phyloP scores from a whole-genome alignment of 768 basidiomycete species.

The Termitomyces sp. region DNA sequence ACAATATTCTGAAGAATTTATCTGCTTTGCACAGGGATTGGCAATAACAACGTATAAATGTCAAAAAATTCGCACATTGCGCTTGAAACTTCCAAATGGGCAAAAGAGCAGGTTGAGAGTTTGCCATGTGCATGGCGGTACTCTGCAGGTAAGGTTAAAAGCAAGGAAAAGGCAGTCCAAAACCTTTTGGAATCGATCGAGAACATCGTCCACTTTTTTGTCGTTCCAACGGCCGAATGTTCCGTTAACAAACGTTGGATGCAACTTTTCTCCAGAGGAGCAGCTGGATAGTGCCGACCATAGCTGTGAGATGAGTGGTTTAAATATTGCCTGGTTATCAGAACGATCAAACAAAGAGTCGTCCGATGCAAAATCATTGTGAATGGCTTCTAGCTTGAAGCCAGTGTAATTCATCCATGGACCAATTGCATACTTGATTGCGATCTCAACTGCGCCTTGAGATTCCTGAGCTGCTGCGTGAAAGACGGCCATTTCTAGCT shows the following conservation, averaged over 20 bases:
- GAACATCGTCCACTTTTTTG: neutral
- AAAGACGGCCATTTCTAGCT: neutral
- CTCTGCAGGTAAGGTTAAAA: neutral
- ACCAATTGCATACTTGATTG: neutral
- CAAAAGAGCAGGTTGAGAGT: neutral
- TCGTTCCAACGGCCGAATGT: neutral
- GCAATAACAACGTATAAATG: neutral
- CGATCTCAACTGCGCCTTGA: neutral
- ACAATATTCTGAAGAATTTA: neutral
- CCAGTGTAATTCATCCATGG: neutral
- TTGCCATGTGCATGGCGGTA: neutral
- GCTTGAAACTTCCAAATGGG: neutral
- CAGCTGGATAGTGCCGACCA: neutral
- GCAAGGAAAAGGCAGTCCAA: neutral
- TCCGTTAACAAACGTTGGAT: neutral
- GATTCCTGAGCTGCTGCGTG: neutral
- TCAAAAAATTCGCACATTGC: neutral
- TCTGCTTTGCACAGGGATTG: neutral
- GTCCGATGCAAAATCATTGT: neutral
- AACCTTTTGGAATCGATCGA: neutral
- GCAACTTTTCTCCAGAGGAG: too few relatives aligned
- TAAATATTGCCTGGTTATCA: neutral
- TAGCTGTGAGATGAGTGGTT: accelerated
- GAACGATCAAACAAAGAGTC: neutral
- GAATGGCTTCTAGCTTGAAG: neutral